Conservation (phyloP, 257 asterid genomes). For the Lithospermum erythrorhizon region DNA sequence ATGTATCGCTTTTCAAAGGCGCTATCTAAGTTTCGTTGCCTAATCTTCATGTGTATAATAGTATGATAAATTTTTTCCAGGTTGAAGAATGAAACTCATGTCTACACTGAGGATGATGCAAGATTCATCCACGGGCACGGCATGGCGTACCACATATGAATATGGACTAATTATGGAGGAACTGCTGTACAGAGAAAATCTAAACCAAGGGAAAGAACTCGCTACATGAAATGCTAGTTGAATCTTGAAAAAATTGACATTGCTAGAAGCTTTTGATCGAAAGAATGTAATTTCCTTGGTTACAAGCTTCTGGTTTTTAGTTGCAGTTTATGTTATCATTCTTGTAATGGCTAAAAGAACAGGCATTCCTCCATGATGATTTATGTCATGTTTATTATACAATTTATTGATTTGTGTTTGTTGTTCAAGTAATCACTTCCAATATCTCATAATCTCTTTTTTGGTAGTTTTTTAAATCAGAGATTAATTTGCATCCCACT, state of each 20-base stretch:
- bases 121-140: constrained; percentile 97
- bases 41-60: too few relatives aligned
- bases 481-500: too few relatives aligned
- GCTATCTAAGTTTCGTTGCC: neutral
- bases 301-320: constrained; percentile 21
- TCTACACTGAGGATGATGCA: constrained; percentile 87
- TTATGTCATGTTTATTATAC: constrained; percentile 1
- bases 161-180: constrained; percentile 5
- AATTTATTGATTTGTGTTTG: neutral
- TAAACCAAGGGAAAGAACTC: constrained; percentile 7
- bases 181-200: constrained; percentile 19
- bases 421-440: neutral
- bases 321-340: constrained; percentile 6
- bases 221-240: constrained; percentile 1
- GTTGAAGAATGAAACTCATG: constrained; percentile 81
- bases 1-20: too few relatives aligned
- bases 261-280: constrained; percentile 25
- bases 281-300: constrained; percentile 18
- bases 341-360: constrained; percentile 26
- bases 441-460: too few relatives aligned
- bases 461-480: too few relatives aligned
- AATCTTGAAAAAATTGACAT: constrained; percentile 1
- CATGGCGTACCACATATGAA: constrained; percentile 50
- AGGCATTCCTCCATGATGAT: constrained; percentile 21
- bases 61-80: constrained; percentile 20